A percentile compares a stretch with the other conserved stretches of the same genome.
phyloP scores from a whole-genome alignment of 495 filamentous ascomycete genomes.

The Aspergillus leporis region DNA sequence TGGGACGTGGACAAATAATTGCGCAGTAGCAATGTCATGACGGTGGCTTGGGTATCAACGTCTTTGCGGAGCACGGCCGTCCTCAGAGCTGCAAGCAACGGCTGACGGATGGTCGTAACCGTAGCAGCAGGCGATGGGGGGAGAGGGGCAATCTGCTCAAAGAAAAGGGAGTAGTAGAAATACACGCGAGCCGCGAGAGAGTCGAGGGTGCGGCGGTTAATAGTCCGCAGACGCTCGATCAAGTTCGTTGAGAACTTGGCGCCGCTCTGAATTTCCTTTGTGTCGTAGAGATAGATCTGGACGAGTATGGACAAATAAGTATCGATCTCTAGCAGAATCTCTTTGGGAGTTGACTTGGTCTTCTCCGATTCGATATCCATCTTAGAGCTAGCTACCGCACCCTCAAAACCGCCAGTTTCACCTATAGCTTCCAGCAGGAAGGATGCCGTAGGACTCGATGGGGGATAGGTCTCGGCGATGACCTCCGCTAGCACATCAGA shows the following conservation, averaged over 20 bases:
- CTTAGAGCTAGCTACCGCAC: slow-evolving; percentile 52
- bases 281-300: slow-evolving; percentile 87
- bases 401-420: slow-evolving; percentile 61
- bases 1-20: slow-evolving; percentile 96
- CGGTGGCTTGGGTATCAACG: slow-evolving; percentile 90
- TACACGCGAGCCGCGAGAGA: slow-evolving; percentile 92
- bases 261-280: slow-evolving; percentile 73
- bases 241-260: slow-evolving; percentile 79
- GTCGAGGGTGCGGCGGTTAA: slow-evolving; percentile 93
- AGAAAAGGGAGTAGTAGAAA: slow-evolving; percentile 95
- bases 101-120: slow-evolving; percentile 80
- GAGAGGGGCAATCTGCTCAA: slow-evolving; percentile 80
- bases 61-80: slow-evolving; percentile 95
- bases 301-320: slow-evolving; percentile 86
- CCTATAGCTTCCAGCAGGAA: slow-evolving; percentile 69
- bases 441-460: slow-evolving; percentile 63
- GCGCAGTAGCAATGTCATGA: slow-evolving; percentile 90
- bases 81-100: slow-evolving; percentile 82
- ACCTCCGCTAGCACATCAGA: slow-evolving; percentile 77
- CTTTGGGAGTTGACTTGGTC: slow-evolving; percentile 52
- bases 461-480: slow-evolving; percentile 75
- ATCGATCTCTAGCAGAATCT: slow-evolving; percentile 85
- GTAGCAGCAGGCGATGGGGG: slow-evolving; percentile 85
- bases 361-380: slow-evolving; percentile 79
- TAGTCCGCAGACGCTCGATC: slow-evolving; percentile 77